Percentiles rank a stretch among this genome's conserved stretches.
Evolutionary conservation across 352 stramenopile species (phyloP).

Genomic region (Pythium folliculosum): DNA sequence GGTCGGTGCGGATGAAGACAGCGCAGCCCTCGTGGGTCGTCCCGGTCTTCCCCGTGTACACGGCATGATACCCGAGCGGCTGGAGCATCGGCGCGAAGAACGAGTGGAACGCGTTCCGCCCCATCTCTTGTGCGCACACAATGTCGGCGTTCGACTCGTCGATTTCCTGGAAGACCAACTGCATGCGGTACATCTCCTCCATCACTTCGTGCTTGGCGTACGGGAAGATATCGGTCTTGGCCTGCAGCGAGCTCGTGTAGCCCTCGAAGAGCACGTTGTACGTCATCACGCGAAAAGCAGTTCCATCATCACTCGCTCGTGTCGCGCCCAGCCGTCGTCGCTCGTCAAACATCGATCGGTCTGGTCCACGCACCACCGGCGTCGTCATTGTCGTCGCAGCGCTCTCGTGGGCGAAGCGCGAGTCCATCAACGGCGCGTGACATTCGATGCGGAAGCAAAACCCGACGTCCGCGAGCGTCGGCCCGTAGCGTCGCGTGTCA

Average conservation of each 20-base stretch:
- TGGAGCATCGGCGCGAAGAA: constrained; percentile 67
- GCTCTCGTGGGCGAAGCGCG: constrained; percentile 40
- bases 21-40: constrained; percentile 73
- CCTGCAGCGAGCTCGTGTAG: constrained; percentile 61
- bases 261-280: constrained; percentile 83
- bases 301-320: constrained; percentile 22
- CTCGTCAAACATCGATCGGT: constrained; percentile 53
- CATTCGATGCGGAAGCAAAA: constrained; percentile 60
- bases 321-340: constrained; percentile 28
- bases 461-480: constrained; percentile 42
- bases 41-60: constrained; percentile 70
- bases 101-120: constrained; percentile 44
- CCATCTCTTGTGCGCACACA: constrained; percentile 79
- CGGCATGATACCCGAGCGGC: constrained; percentile 46
- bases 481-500: constrained; percentile 39
- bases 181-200: constrained; percentile 70
- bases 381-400: constrained; percentile 37
- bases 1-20: constrained; percentile 41
- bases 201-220: constrained; percentile 50
- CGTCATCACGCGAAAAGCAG: constrained; percentile 71
- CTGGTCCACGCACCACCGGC: constrained; percentile 41
- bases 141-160: constrained; percentile 60
- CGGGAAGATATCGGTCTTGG: constrained; percentile 61
- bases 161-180: constrained; percentile 77
- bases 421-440: constrained; percentile 39